Conservation (phyloP, 2,329 filamentous ascomycete species). For the Fusarium poae region DNA sequence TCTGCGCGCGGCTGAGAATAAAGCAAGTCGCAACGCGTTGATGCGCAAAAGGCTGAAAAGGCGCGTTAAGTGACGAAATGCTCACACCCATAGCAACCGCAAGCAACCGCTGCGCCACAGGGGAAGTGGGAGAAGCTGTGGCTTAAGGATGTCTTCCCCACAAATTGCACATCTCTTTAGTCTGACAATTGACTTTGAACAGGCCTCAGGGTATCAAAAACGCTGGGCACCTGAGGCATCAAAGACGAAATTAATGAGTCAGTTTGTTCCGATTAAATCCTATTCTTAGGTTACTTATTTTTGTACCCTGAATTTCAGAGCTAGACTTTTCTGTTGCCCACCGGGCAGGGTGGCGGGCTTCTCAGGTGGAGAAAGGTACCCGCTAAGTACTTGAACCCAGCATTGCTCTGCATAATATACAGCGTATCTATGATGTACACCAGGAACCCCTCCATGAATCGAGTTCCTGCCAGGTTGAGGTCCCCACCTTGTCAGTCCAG, state of each 20-base stretch:
- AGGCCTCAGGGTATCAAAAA: background rate
- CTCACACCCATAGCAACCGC: background rate
- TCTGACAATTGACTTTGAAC: slow-evolving; percentile 40
- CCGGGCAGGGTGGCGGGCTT: background rate
- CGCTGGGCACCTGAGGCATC: background rate
- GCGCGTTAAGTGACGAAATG: slow-evolving; percentile 55
- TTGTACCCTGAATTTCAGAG: background rate
- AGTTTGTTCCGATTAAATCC: fast-evolving
- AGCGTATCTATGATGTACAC: slow-evolving; percentile 1
- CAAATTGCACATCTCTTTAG: slow-evolving; percentile 18
- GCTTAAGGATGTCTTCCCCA: slow-evolving; percentile 13
- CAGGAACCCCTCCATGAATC: slow-evolving; percentile 36
- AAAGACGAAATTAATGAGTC: background rate
- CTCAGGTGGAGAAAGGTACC: background rate
- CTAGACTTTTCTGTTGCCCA: background rate
- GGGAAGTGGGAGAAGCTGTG: slow-evolving; percentile 25
- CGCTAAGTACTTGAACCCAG: background rate
- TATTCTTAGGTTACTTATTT: background rate
- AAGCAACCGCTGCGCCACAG: slow-evolving; percentile 28
- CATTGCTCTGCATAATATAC: fast-evolving
- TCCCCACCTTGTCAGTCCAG: slow-evolving; percentile 34
- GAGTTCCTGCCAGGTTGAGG: slow-evolving; percentile 5
- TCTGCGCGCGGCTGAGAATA: slow-evolving; percentile 41
- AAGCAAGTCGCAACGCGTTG: slow-evolving; percentile 24
- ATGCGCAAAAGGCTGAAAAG: slow-evolving; percentile 51